Base-by-base conservation (phyloP, 2,329 filamentous ascomycete species). In the Rutstroemia sp. region DNA sequence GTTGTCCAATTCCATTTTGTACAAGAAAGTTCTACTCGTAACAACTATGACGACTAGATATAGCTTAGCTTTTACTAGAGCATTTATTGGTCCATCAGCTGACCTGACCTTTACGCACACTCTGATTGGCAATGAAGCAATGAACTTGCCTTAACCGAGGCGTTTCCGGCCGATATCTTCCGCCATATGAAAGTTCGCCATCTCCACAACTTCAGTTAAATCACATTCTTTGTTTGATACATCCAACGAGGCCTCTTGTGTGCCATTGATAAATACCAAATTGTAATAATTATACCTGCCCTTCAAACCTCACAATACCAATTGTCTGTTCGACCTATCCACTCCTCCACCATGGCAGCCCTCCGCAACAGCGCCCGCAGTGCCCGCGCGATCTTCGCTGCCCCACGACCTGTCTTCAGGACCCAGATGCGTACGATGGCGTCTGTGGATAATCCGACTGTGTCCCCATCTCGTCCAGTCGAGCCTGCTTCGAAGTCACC, bases 401-500 rank as follows among this genome's bases (percentile, higher is more conserved):
- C 55, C 48, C 38, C 58, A 19, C 52, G 58, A 45, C 41, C 52
- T 19, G 52, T 47, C 21, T 50, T 60, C 45, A 57, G 56, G 54
- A 47, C 57, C 7, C 57, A 58, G 38, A 54, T 60, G 21, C 58
- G 58, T 34, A 52, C 50, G 16, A 54, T 60, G 53, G 58, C 58
- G 27, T 51, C 57, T 7, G 57, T 57, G 3, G 45, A 47, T n/a
- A 44, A 27, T 25, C 46, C 44, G 27, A 57, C 51, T 12, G 37
- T 48, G 14, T 57, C 46, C 27, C 51, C 65, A 21, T 61, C 64
- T 16, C 60, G 55, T 25, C 55, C 55, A 9, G 50, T 67, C 14
- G 58, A 49, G 4, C 42, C 64, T 49, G 57, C 61, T 38, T 61
- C 62, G 9, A 55, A 64, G 47, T 64, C 62, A 5, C 54, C 52